Base-by-base conservation (phyloP, 257 asterid genomes). In the Agastache rugosa region DNA sequence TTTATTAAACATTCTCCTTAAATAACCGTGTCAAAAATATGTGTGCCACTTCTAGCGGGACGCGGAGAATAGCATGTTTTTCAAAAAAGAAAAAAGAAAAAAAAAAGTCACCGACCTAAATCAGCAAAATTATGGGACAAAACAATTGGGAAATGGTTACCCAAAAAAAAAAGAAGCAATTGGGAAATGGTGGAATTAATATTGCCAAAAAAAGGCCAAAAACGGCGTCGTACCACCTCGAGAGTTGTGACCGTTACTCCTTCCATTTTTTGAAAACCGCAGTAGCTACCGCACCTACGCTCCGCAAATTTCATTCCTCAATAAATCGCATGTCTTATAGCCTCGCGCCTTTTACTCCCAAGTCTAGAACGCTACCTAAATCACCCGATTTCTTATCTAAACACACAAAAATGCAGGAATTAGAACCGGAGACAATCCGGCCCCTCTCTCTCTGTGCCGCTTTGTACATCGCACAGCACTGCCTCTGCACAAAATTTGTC, bases 191-290 rank as follows among this genome's bases (percentile, higher is more conserved):
- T 9, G 11, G 54, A 14, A 42, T 42, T 41, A 14, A 59, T 27
- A 67, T 50, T 12, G 55, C 45, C 60, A 8, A 53, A 74, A 75
- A 22, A 19, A 2, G 12, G 4, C 10, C 41, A 2, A 8, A 71
- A 58, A 87, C 92, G 92, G 48, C 88, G 82, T 42, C 91, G 89
- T 76, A 11, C 0, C 2, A 0, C 90, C 87, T 87, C 87, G 91
- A 77, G 10, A 63, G 41, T 79, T 73, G 95, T 80, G 95, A 88
- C 97, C 93, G 97, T 90, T 88, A 64, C 45, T 15, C 72, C 53
- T 63, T 12, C 73, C 55, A 17, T 58, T 63, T 58, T 86, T 80
- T 48, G 83, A 85, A 83, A 75, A 51, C 69, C 69, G 42, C 27
- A 5, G 22, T 50, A 68, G 54, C 74, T 20, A 56, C 12, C 58